Evolutionary conservation across 2,329 filamentous ascomycete species (phyloP).

Genomic region (Aspergillus tamarii): DNA sequence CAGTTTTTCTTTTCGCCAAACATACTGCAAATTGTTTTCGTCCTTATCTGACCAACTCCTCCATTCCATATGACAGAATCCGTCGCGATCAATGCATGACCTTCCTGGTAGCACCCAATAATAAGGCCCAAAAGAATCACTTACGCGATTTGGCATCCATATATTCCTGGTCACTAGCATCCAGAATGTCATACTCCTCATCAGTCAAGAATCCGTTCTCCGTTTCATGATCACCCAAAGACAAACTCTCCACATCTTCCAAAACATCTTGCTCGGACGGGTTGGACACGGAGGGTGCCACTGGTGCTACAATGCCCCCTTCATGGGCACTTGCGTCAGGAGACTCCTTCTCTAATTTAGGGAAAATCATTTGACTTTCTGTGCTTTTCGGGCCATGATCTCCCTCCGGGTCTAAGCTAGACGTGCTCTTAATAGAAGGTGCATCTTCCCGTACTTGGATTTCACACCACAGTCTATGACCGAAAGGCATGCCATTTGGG

Average conservation of each 20-base stretch:
- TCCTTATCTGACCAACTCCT: conserved; percentile 3
- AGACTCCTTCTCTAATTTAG: conserved; percentile 92
- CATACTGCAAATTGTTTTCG: not conserved
- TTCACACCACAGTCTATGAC: conserved; percentile 94
- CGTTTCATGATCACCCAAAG: conserved; percentile 50
- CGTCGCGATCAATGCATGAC: not conserved
- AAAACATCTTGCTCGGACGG: conserved; percentile 53
- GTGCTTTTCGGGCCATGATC: conserved; percentile 42
- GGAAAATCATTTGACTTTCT: conserved; percentile 88
- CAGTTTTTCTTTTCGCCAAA: not conserved
- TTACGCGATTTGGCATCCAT: conserved; percentile 49
- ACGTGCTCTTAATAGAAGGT: conserved; percentile 16
- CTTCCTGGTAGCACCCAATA: not conserved
- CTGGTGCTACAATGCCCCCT: conserved; percentile 35
- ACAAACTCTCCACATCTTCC: conserved; percentile 62
- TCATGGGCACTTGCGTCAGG: conserved; percentile 79
- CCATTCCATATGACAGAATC: conserved; percentile 5
- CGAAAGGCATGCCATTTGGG: conserved; percentile 78
- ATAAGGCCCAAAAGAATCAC: conserved; percentile 12
- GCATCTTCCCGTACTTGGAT: conserved; percentile 63
- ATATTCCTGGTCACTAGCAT: conserved; percentile 89
- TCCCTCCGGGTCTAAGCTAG: conserved; percentile 26
- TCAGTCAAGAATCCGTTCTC: conserved; percentile 88
- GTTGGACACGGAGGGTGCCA: conserved; percentile 43
- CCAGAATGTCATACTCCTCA: conserved; percentile 96